A percentile compares a stretch with the other conserved stretches of the same genome.
Evolutionary conservation across 345 rosid species (phyloP).

Genomic region (Populus davidiana): DNA sequence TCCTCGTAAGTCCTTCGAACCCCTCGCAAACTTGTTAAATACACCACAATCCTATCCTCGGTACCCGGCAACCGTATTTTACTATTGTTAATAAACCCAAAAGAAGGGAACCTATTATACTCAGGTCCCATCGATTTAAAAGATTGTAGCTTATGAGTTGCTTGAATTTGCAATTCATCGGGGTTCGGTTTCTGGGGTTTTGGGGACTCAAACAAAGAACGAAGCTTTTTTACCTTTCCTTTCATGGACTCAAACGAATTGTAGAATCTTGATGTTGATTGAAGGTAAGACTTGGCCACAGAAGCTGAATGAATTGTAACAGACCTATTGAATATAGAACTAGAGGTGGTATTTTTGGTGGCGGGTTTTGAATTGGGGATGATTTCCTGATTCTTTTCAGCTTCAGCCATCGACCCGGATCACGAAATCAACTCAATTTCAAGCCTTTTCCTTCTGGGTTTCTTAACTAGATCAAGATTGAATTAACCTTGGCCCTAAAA

Average conservation of each 20-base stretch:
- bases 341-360: not conserved
- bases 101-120: conserved; percentile 21
- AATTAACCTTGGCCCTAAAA: conserved; percentile 2
- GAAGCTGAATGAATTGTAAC: conserved; percentile 41
- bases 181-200: conserved; percentile 19
- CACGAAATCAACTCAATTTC: conserved; percentile 10
- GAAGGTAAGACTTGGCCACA: conserved; percentile 25
- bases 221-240: conserved; percentile 70
- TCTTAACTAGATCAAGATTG: conserved; percentile 2
- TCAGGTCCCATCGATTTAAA: conserved; percentile 23
- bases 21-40: conserved; percentile 80
- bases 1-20: conserved; percentile 87
- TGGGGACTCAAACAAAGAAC: conserved; percentile 52
- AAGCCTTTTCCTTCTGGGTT: not conserved
- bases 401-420: conserved; percentile 46
- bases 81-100: conserved; percentile 17
- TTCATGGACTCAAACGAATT: conserved; percentile 54
- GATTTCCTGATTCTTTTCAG: conserved; percentile 33
- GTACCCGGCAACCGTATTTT: conserved; percentile 65
- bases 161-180: conserved; percentile 3
- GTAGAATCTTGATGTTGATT: conserved; percentile 49
- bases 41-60: conserved; percentile 84
- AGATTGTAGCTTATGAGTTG: conserved; percentile 24
- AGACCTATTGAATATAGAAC: conserved; percentile 49
- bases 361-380: conserved; percentile 31